Evolutionary conservation across 257 asterid species (phyloP), one percentile per base, ranked within the genome.

Genomic region (Solanum peruvianum): DNA sequence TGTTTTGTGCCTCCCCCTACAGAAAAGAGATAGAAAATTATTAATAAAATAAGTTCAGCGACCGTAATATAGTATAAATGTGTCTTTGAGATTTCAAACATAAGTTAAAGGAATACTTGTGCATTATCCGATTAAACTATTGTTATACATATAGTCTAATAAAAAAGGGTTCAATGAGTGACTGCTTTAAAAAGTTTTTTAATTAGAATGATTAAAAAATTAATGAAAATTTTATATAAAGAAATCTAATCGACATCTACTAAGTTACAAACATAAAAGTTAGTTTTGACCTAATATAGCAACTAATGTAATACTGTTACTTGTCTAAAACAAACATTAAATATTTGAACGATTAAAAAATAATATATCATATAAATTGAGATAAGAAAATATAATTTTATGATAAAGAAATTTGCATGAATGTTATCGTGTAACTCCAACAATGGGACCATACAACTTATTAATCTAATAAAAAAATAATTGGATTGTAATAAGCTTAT

Each of bases 91-190:
- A 33, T 33, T 33, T 33, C 1, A 33, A 5, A 33, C 35, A 33
- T 33, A 3, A 1, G 0, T 33, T 33, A 1, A 33, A 1, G 0
- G 3, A 0, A 1, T 33, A 33, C 5, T 3, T 33, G 5, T 3
- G 35, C 1, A 33, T 33, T 33, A 33, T 33, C 1, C 35, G 5
- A 1, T 69, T 69, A 69, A 29, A 21, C 1, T 69, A 7, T 1
- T 69, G 75, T 4, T 14, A 69, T 29, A 0, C 13, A 3, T 11
- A 6, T 2, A 66, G 4, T 66, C 1, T 12, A 1, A 12, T 1
- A 25, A 66, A 25, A 3, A 25, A 5, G 0, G 1, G 3, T 11
- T 66, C 35, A 9, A 66, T 25, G 7, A 12, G 35, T 66, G 35
- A 25, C 1, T 1, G 11, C 12, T 66, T 66, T 9, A 11, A 11